Conservation (phyloP, 192 early-diverging fungal species). For the Oehlia diaphana region DNA sequence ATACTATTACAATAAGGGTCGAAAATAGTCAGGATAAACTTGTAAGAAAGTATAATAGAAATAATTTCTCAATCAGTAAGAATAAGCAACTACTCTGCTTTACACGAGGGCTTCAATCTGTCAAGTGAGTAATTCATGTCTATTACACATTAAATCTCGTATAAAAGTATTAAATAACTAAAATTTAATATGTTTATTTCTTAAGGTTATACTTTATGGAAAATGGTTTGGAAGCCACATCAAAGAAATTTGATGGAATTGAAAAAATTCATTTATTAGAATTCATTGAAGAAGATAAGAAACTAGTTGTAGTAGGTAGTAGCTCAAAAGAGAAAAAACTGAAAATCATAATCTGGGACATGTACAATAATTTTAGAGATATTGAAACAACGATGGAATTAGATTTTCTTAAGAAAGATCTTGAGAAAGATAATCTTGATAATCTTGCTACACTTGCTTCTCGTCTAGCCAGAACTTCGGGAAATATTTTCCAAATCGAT, state of each 20-base stretch:
- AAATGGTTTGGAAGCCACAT: background rate
- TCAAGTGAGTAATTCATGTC: background rate
- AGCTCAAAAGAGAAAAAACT: background rate
- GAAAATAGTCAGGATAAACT: background rate
- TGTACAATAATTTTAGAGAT: background rate
- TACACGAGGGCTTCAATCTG: background rate
- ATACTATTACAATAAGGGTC: background rate
- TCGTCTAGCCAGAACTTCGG: background rate
- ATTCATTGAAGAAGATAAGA: background rate
- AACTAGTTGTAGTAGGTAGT: background rate
- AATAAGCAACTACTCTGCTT: background rate
- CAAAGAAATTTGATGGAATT: background rate
- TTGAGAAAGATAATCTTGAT: background rate
- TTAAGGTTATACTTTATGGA: background rate
- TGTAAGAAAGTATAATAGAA: background rate
- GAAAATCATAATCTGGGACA: background rate
- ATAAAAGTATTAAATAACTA: background rate
- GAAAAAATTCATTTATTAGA: background rate
- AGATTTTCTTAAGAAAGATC: background rate
- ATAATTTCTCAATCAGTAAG: background rate
- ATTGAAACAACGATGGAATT: background rate
- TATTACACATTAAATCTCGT: too few species aligned
- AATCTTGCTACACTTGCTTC: background rate
- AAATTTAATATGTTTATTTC: background rate
- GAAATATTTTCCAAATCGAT: background rate